These are phyloP conservation scores for Fusarium bulbicola DNA, from an alignment of 2,329 filamentous ascomycete species.

Conservation along the genomic window DNA sequence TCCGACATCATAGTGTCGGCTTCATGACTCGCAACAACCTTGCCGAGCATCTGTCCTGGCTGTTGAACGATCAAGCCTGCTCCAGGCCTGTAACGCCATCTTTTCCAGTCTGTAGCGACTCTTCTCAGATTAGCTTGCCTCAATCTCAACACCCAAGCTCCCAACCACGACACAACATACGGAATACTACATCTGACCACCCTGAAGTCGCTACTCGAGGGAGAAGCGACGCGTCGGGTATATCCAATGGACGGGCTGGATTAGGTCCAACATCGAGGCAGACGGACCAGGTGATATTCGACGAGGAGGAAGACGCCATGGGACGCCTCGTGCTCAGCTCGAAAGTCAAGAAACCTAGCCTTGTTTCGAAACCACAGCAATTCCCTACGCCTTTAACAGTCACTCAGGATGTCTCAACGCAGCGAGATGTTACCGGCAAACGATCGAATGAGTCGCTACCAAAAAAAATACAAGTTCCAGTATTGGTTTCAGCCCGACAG, in stretches of 20 bases:
- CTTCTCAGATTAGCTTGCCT: slow-evolving; percentile 36
- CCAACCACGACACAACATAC: slow-evolving; percentile 2
- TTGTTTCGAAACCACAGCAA: slow-evolving; percentile 52
- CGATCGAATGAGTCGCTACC: slow-evolving; percentile 35
- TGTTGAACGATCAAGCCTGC: slow-evolving; percentile 58
- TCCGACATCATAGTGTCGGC: slow-evolving; percentile 45
- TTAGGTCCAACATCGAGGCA: slow-evolving; percentile 36
- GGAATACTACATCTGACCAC: neutral
- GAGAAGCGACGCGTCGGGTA: slow-evolving; percentile 9
- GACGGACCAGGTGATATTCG: slow-evolving; percentile 40
- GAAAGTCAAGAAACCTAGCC: slow-evolving; percentile 56
- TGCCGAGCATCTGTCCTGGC: slow-evolving; percentile 65
- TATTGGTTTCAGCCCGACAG: neutral
- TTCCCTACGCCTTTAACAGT: slow-evolving; percentile 52
- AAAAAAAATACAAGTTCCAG: slow-evolving; percentile 37
- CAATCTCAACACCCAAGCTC: slow-evolving; percentile 39
- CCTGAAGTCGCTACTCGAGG: neutral
- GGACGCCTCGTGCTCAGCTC: slow-evolving; percentile 55
- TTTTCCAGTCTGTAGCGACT: slow-evolving; percentile 47
- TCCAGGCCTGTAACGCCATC: slow-evolving; percentile 52
- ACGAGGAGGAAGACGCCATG: slow-evolving; percentile 52
- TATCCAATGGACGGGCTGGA: slow-evolving; percentile 36
- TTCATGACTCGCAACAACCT: slow-evolving; percentile 73
- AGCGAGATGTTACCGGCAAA: slow-evolving; percentile 29
- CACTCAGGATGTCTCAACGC: slow-evolving; percentile 26